These are phyloP conservation scores for Chlorella ohadii DNA, from an alignment of 139 green algal species.

Conservation along the genomic window DNA sequence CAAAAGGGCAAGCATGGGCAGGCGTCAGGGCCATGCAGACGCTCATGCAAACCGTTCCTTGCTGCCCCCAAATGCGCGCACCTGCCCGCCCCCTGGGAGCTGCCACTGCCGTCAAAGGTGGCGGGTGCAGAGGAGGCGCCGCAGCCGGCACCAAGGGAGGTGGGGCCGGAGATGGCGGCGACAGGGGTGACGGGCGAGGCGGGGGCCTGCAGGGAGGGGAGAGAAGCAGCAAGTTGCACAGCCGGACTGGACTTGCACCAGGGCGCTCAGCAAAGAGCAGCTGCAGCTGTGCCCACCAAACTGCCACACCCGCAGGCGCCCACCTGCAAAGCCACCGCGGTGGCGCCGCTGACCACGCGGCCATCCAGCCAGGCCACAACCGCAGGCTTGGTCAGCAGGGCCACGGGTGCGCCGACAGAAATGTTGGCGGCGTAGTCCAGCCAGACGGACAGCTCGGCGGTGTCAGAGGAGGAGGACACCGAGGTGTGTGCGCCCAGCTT, in stretches of 20 bases:
- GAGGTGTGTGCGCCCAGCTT: neutral
- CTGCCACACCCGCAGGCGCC: too few species aligned
- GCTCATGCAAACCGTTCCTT: neutral
- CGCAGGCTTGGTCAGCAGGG: neutral
- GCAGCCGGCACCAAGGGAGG: constrained; percentile 2
- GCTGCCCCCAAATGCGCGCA: neutral
- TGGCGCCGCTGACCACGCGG: neutral
- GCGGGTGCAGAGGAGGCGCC: neutral
- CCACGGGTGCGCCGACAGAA: neutral
- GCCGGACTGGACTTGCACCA: too few species aligned
- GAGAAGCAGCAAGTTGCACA: neutral
- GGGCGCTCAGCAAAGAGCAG: too few species aligned
- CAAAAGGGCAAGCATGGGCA: too few species aligned
- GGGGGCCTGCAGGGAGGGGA: neutral
- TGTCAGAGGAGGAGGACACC: neutral
- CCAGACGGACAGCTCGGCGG: neutral
- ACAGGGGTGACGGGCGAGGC: neutral
- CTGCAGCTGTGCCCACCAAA: too few species aligned
- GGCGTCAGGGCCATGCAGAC: neutral
- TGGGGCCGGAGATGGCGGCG: neutral
- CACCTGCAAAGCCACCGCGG: neutral
- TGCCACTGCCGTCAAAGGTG: too few species aligned
- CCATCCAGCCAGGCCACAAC: neutral
- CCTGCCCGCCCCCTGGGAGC: neutral
- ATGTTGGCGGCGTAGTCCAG: constrained; percentile 1